phyloP scores from a whole-genome alignment of 371 early-diverging fungal species.

The Racocetra persica region DNA sequence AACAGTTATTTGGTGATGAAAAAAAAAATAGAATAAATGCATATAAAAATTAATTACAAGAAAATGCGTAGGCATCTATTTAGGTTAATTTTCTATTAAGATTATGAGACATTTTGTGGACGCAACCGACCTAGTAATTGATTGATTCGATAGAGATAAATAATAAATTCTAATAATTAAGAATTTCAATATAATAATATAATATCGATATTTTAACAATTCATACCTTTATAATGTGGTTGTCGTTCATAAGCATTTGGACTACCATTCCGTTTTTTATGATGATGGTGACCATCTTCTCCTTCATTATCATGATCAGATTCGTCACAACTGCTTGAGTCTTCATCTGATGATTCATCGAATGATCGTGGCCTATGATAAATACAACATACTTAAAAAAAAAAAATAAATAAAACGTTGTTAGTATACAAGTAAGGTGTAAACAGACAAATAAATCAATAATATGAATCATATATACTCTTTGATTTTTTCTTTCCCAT shows the following conservation, averaged over 20 bases:
- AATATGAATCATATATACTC: constrained; percentile 54
- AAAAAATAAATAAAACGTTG: neutral
- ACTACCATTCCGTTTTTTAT: neutral
- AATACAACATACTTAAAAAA: constrained; percentile 83
- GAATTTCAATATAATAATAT: too few species aligned
- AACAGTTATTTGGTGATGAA: too few species aligned
- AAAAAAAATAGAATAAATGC: too few species aligned
- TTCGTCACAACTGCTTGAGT: constrained; percentile 29
- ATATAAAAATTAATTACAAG: too few species aligned
- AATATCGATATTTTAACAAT: too few species aligned
- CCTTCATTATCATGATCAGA: constrained; percentile 18
- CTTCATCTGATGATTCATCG: constrained; percentile 73
- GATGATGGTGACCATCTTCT: constrained; percentile 19
- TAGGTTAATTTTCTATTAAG: too few species aligned
- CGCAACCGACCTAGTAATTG: too few species aligned
- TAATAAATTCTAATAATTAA: too few species aligned
- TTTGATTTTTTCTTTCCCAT: constrained; percentile 86
- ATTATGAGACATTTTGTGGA: too few species aligned
- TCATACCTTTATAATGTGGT: constrained; percentile 40
- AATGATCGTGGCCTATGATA: constrained; percentile 76
- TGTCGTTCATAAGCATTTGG: constrained; percentile 44
- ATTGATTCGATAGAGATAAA: too few species aligned
- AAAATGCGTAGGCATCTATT: too few species aligned
- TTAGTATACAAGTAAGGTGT: neutral
- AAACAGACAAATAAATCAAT: neutral